Base-by-base conservation (phyloP, 1,139 yeast genomes). In the Debaryomycetaceae sp. region DNA sequence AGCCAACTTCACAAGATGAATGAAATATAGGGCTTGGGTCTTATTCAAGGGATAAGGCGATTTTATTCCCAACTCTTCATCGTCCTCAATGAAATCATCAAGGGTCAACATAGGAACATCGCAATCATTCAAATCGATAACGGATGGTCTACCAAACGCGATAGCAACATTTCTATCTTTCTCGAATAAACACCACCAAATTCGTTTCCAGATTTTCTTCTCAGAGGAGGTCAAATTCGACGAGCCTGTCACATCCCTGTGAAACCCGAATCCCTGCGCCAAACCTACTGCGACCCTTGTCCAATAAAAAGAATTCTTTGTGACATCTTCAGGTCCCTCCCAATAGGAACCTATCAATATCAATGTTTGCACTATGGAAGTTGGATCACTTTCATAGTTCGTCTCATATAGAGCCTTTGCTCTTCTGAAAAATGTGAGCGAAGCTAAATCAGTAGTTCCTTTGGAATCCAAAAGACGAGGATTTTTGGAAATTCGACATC, bases 231-330 rank as follows among this genome's bases (percentile, higher is more conserved):
- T 51, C 30, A 72, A 57, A 34, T 54, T 56, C 14, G 70, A 62
- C n/a, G 72, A 63, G 37, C 58, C 57, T 27, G 63, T 58, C 20
- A 73, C 66, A 54, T 74, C 78, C 55, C 90, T 71, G 59, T 87
- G 93, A 55, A 87, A 74, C 1, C 95, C 95, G 61, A 83, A 82
- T 8, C 91, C 90, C 57, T 85, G 93, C 2, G 95, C 95, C 42
- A 85, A 74, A 9, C 83, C 78, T 34, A 85, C 73, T 0, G 90
- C 93, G 2, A 83, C 80, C 43, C 88, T 73, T 4, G 86, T 80
- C 95, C 95, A 87, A 61, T 85, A 86, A 59, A 78, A 85, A 2
- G 85, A 81, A 58, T 85, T 87, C 47, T 83, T 83, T 37, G 87
- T 78, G 33, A 85, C 85, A 56, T 83, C 88, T 52, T 87, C 90